Evolutionary conservation across 2,329 filamentous ascomycete species (phyloP).

Genomic region (Cladophialophora carrionii): DNA sequence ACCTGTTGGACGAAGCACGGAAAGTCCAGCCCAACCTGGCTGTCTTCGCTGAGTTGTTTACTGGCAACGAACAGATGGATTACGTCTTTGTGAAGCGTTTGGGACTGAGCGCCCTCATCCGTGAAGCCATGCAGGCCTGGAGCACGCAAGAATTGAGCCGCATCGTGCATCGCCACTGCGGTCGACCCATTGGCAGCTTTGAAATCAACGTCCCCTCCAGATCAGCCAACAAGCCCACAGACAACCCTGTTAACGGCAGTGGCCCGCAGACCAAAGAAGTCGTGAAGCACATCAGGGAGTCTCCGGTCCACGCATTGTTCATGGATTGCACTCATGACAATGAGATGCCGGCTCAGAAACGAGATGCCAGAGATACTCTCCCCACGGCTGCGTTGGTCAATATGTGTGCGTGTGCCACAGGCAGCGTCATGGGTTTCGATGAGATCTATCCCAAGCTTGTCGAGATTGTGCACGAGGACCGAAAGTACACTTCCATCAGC

Average conservation of each 20-base stretch:
- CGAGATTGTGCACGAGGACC: slow-evolving; percentile 88
- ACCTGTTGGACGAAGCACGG: slow-evolving; percentile 91
- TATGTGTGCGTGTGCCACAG: slow-evolving; percentile 93
- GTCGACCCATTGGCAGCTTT: slow-evolving; percentile 93
- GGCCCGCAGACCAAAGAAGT: slow-evolving; percentile 57
- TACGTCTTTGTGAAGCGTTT: slow-evolving; percentile 93
- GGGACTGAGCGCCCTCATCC: slow-evolving; percentile 86
- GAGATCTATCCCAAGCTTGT: slow-evolving; percentile 92
- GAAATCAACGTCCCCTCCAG: slow-evolving; percentile 69
- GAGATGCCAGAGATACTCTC: slow-evolving; percentile 89
- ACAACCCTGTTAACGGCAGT: slow-evolving; percentile 41
- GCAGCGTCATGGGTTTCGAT: slow-evolving; percentile 97
- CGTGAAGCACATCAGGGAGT: slow-evolving; percentile 80
- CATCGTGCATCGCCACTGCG: slow-evolving; percentile 89
- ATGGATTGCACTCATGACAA: slow-evolving; percentile 99
- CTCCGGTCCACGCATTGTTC: slow-evolving; percentile 88
- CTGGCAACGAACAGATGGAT: slow-evolving; percentile 92
- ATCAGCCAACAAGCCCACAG: slow-evolving; percentile 39
- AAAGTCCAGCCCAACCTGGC: slow-evolving; percentile 84
- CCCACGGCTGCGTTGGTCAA: slow-evolving; percentile 91
- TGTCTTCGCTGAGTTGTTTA: slow-evolving; percentile 93
- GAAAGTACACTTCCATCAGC: slow-evolving; percentile 77
- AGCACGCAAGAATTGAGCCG: slow-evolving; percentile 89
- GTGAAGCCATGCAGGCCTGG: slow-evolving; percentile 99
- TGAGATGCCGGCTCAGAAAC: slow-evolving; percentile 91